These are phyloP conservation scores for Blastocystis sp. DNA, from an alignment of 352 stramenopile genomes.

Conservation along the genomic window DNA sequence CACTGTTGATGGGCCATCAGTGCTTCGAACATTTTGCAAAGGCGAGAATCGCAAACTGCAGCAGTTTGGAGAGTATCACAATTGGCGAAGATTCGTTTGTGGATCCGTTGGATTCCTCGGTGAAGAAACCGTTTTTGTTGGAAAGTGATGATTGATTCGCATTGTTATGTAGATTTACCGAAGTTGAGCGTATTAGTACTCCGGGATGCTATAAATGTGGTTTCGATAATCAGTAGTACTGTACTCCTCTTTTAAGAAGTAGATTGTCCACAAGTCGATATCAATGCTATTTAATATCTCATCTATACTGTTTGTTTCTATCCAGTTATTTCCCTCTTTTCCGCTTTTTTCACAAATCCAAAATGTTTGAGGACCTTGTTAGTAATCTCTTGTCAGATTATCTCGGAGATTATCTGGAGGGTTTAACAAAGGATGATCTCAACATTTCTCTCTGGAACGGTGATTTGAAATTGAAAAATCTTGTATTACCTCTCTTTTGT, in stretches of 20 bases:
- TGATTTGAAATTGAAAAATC: conserved; percentile 47
- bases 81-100: neutral
- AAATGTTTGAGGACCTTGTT: conserved; percentile 61
- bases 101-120: neutral
- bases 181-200: neutral
- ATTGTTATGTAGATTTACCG: neutral
- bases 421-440: conserved; percentile 34
- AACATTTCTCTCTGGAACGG: conserved; percentile 44
- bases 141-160: neutral
- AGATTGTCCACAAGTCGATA: too few species aligned
- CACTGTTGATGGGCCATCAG: neutral
- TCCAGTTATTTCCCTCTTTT: too few species aligned
- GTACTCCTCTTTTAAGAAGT: too few species aligned
- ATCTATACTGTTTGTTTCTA: too few species aligned
- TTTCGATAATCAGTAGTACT: too few species aligned
- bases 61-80: neutral
- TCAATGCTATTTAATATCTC: too few species aligned
- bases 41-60: neutral
- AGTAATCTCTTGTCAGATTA: conserved; percentile 49
- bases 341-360: too few species aligned
- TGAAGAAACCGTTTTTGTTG: neutral
- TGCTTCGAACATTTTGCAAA: neutral
- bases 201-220: too few species aligned
- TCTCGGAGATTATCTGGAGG: conserved; percentile 55
- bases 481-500: neutral